Conservation (phyloP, 2,329 filamentous ascomycete species). For the Chlorencoelia australis region DNA sequence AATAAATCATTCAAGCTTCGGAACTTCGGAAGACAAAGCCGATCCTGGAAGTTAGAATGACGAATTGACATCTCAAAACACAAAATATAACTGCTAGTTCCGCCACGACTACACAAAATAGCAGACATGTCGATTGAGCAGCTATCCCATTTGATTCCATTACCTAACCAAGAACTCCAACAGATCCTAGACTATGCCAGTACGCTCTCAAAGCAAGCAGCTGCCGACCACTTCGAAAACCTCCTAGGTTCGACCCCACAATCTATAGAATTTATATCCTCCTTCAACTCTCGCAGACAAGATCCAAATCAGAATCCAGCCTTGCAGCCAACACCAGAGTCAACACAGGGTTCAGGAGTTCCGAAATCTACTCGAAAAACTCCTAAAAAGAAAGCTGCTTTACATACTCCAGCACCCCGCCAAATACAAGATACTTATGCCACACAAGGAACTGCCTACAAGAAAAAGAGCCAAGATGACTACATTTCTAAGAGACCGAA, state of each 20-base stretch:
- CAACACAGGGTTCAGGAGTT: conserved; percentile 23
- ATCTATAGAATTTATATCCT: conserved; percentile 59
- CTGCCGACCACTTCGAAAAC: conserved; percentile 77
- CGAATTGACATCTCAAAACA: too few relatives aligned
- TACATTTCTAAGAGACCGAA: conserved; percentile 50
- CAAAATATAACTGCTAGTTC: too few relatives aligned
- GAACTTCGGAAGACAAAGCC: too few relatives aligned
- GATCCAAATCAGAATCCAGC: conserved; percentile 26
- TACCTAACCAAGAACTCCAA: conserved; percentile 74
- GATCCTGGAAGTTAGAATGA: too few relatives aligned
- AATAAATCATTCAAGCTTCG: too few relatives aligned
- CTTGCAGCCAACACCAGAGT: conserved; percentile 4
- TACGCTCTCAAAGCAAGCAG: conserved; percentile 65
- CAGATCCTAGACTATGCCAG: conserved; percentile 77
- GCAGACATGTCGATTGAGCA: conserved; percentile 44
- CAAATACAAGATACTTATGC: conserved; percentile 53
- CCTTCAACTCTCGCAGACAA: conserved; percentile 59
- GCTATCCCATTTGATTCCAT: conserved; percentile 68
- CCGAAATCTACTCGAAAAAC: conserved; percentile 39
- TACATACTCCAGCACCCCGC: conserved; percentile 56
- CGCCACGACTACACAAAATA: not conserved
- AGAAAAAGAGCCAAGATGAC: conserved; percentile 62
- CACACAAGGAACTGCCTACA: conserved; percentile 54
- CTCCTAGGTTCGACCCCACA: conserved; percentile 79
- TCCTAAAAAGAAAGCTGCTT: conserved; percentile 48